phyloP scores from a whole-genome alignment of 331 rosid genomes.

The Saraca asoca region DNA sequence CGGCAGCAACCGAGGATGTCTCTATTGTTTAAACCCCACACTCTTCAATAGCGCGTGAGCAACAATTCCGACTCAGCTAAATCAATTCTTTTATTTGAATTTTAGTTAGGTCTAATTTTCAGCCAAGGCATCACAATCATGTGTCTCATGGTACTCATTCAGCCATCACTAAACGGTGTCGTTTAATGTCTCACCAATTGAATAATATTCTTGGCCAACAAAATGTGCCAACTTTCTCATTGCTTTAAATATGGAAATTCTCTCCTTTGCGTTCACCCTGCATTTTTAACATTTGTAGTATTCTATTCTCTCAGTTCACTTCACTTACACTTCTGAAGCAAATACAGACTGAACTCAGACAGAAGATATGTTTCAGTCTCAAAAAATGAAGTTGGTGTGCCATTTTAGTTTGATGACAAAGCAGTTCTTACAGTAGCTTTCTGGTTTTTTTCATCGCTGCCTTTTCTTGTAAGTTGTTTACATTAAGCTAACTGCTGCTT shows the following conservation, averaged over 20 bases:
- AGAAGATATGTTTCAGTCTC: too few species aligned
- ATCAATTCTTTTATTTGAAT: not conserved
- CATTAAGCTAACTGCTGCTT: too few species aligned
- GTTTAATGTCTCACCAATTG: conserved; percentile 27
- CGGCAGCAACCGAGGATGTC: not conserved
- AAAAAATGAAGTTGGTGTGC: not conserved
- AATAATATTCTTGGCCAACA: not conserved
- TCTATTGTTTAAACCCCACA: not conserved
- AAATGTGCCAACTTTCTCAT: not conserved
- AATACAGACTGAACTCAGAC: not conserved
- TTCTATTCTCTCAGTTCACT: conserved; percentile 18
- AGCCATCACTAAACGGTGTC: conserved; percentile 35
- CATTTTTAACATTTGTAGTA: not conserved
- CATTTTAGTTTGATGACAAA: conserved; percentile 4
- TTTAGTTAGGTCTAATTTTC: conserved; percentile 27
- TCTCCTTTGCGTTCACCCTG: conserved; percentile 28
- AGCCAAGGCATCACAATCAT: conserved; percentile 42
- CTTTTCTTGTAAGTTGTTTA: conserved; percentile 17
- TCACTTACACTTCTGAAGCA: conserved; percentile 28
- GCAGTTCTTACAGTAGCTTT: conserved; percentile 26
- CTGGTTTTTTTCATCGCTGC: conserved; percentile 30
- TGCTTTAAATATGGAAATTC: conserved; percentile 17
- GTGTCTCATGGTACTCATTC: not conserved
- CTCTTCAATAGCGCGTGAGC: conserved; percentile 11
- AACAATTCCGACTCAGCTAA: not conserved